A percentile compares a stretch with the other conserved stretches of the same genome.
Evolutionary conservation across 2,329 filamentous ascomycete species (phyloP).

Genomic region (Fusarium burgessii): DNA sequence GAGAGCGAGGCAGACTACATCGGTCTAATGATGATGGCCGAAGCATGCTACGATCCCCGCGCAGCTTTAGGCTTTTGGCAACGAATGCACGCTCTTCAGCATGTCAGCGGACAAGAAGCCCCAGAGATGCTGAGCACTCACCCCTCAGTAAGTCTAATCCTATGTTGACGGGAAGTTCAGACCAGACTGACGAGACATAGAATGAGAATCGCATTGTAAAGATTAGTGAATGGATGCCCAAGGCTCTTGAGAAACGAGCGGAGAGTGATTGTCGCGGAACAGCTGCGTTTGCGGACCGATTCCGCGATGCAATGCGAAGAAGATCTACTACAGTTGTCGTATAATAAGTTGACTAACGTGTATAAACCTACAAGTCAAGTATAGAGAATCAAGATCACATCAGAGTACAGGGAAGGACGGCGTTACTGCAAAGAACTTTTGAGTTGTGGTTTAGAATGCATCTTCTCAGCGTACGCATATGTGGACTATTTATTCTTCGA

Average conservation of each 20-base stretch:
- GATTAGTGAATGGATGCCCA: conserved; percentile 72
- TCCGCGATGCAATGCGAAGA: conserved; percentile 61
- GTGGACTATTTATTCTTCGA: neutral
- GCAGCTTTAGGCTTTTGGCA: conserved; percentile 76
- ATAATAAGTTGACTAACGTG: neutral
- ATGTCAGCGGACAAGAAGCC: conserved; percentile 58
- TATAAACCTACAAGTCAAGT: neutral
- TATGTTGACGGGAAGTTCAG: neutral
- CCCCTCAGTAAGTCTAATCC: conserved; percentile 69
- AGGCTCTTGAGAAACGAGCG: conserved; percentile 65
- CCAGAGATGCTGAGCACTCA: conserved; percentile 83
- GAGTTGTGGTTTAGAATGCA: neutral
- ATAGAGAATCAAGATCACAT: neutral
- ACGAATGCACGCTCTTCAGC: conserved; percentile 68
- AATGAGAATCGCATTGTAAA: conserved; percentile 73
- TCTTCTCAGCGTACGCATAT: neutral
- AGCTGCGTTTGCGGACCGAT: conserved; percentile 64
- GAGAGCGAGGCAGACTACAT: conserved; percentile 86
- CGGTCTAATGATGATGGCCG: conserved; percentile 84
- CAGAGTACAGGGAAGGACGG: neutral
- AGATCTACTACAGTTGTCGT: conserved; percentile 42
- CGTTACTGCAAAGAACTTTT: neutral
- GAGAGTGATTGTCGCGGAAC: conserved; percentile 67
- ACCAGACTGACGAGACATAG: conserved; percentile 47
- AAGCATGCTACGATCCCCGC: conserved; percentile 79